These are phyloP conservation scores for Cladophialophora yegresii DNA, from an alignment of 2,329 filamentous ascomycete species.

Conservation along the genomic window DNA sequence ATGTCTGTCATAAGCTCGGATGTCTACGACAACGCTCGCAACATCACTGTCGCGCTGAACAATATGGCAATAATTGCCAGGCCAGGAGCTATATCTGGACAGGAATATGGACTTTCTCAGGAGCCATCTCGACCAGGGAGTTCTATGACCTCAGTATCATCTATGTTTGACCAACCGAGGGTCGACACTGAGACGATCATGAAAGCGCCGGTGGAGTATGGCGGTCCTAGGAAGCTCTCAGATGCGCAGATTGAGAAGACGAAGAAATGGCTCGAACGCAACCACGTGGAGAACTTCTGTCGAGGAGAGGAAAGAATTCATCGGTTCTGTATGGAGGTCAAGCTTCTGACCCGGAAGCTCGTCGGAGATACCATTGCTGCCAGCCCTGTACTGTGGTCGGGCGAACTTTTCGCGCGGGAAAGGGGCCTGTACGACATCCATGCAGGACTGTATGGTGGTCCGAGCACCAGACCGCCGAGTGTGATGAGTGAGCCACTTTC, in stretches of 20 bases:
- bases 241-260: slow-evolving; percentile 91
- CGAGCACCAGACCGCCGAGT: slow-evolving; percentile 46
- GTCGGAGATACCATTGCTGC: slow-evolving; percentile 82
- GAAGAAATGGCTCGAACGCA: slow-evolving; percentile 75
- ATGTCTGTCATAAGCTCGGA: slow-evolving; percentile 89
- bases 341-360: slow-evolving; percentile 80
- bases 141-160: slow-evolving; percentile 54
- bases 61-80: slow-evolving; percentile 70
- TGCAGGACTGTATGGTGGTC: slow-evolving; percentile 50
- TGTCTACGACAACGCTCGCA: slow-evolving; percentile 81
- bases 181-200: slow-evolving; percentile 84
- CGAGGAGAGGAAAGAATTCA: slow-evolving; percentile 93
- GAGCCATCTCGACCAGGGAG: slow-evolving; percentile 44
- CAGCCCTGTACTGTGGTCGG: slow-evolving; percentile 88
- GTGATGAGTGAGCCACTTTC: slow-evolving; percentile 49
- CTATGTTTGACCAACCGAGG: slow-evolving; percentile 76
- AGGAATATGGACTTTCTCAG: background rate
- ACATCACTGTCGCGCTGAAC: slow-evolving; percentile 83
- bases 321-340: slow-evolving; percentile 86
- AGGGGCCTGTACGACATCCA: slow-evolving; percentile 47
- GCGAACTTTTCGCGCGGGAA: slow-evolving; percentile 80
- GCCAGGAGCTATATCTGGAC: slow-evolving; percentile 35
- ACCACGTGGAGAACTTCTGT: slow-evolving; percentile 88
- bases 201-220: slow-evolving; percentile 77
- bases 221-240: slow-evolving; percentile 91